These are phyloP conservation scores for Suillus fuscotomentosus DNA, from an alignment of 768 basidiomycete species.

Conservation along the genomic window DNA sequence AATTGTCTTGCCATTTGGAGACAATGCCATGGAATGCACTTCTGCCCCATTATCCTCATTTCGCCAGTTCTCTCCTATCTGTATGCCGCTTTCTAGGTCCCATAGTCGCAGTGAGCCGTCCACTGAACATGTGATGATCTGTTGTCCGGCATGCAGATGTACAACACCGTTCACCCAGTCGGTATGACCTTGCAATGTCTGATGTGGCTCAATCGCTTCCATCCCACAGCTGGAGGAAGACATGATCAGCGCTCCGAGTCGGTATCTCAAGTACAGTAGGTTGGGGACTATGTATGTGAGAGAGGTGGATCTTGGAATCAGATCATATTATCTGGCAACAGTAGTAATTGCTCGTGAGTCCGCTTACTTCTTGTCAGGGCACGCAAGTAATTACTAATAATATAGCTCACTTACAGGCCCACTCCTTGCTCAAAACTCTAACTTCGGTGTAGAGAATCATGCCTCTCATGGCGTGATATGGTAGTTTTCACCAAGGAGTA, in stretches of 20 bases:
- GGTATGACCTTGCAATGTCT: not conserved
- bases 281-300: not conserved
- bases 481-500: no score
- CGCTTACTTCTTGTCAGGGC: not conserved
- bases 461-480: no score
- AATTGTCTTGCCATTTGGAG: not conserved
- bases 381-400: not conserved
- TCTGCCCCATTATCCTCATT: not conserved
- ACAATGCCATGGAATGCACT: not conserved
- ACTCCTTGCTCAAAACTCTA: not conserved
- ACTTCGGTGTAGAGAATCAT: no score
- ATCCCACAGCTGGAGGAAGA: not conserved
- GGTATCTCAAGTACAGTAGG: no score
- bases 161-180: not conserved
- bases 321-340: not conserved
- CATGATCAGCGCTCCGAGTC: not conserved
- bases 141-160: not conserved
- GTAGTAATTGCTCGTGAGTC: not conserved
- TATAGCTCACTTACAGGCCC: not conserved
- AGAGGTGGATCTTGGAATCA: not conserved
- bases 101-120: not conserved
- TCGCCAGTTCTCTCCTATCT: not conserved
- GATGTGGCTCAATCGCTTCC: accelerated
- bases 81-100: not conserved
- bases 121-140: not conserved